Evolutionary conservation across 2,329 filamentous ascomycete genomes (phyloP).

Genomic region (Monilinia laxa): DNA sequence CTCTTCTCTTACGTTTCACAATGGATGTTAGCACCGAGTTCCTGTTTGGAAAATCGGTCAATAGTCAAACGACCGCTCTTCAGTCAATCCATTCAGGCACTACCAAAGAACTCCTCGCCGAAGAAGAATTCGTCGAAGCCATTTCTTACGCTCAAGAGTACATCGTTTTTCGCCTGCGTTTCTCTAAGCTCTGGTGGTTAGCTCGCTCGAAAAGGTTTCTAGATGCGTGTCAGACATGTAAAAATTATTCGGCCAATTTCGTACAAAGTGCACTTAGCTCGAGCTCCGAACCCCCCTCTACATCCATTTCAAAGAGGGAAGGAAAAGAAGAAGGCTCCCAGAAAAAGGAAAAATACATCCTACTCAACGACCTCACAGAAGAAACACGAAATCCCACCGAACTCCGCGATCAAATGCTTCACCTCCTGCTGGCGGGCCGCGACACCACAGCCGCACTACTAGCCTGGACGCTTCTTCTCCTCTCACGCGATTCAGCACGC

Average conservation of each 20-base stretch:
- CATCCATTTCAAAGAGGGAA: slow-evolving; percentile 29
- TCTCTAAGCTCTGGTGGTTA: slow-evolving; percentile 36
- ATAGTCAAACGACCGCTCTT: slow-evolving; percentile 45
- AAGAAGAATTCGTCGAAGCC: slow-evolving; percentile 42
- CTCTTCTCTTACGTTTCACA: slow-evolving; percentile 51
- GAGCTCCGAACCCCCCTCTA: neutral
- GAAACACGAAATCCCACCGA: slow-evolving; percentile 44
- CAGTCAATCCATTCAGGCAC: slow-evolving; percentile 32
- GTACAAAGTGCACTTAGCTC: slow-evolving; percentile 33
- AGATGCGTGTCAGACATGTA: slow-evolving; percentile 34
- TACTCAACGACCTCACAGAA: slow-evolving; percentile 51
- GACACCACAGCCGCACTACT: slow-evolving; percentile 38
- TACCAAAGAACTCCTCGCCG: slow-evolving; percentile 24
- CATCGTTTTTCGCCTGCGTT: slow-evolving; percentile 38
- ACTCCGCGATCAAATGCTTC: slow-evolving; percentile 42
- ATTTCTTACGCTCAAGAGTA: slow-evolving; percentile 43
- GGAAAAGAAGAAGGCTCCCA: slow-evolving; percentile 24
- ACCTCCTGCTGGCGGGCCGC: slow-evolving; percentile 39
- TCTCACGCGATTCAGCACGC: slow-evolving; percentile 47
- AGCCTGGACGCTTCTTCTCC: slow-evolving; percentile 42
- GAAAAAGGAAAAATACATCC: slow-evolving; percentile 41
- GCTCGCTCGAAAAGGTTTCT: slow-evolving; percentile 38
- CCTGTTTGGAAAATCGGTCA: slow-evolving; percentile 52
- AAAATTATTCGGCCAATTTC: slow-evolving; percentile 35
- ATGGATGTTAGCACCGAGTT: slow-evolving; percentile 56